Evolutionary conservation across 2,329 filamentous ascomycete species (phyloP), one percentile per base, ranked within the genome.

Genomic region (Atkinsonella hypoxylon): DNA sequence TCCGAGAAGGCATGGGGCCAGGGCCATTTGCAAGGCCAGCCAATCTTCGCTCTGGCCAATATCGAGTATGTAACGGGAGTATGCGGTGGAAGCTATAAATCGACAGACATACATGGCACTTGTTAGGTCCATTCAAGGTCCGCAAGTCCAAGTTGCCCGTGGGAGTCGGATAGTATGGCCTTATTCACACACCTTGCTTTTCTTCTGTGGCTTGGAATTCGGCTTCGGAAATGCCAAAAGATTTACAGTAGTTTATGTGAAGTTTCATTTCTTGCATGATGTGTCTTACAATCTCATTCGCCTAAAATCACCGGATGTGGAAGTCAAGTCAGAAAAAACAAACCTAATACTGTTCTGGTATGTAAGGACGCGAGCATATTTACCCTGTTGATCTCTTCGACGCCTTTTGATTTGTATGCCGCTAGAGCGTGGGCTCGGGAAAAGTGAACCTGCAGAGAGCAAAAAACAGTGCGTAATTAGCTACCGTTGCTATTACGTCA

Each of bases 1-100:
- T 41, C 91, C 91, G n/a, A 96, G 77, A 32, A 95, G 73, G 63
- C 91, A 96, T 0, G 91, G 89, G 13, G 90, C 82, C 49, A 96
- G 75, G 4, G 88, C 83, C 54, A 96, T 73, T 61, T 95, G 89
- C 10, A 97, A 76, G 4, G 83, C 89, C 43, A 96, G 74, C 82
- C 85, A 94, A 69, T 95, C 89, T 62, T 93, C 82, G 1, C 85
- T 89, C 58, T 89, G 82, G 7, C 91, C 91, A 18, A 95, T 76
- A 60, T 97, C 91, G 50, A 96, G 81, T 26, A 95, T 84, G 64
- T 91, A 95, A 63, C 86, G 71, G 22, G 85, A 89, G 64, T 94
- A 93, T 42, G 87, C 87, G 9, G 83, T 87, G 61, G 85, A 89
- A n/a, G 85, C 84, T 76, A 57, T 43, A 0, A 50, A 4, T 9